Evolutionary conservation across 2,329 filamentous ascomycete genomes (phyloP), one percentile per base, ranked within the genome.

Genomic region (Cercospora zeae-maydis): DNA sequence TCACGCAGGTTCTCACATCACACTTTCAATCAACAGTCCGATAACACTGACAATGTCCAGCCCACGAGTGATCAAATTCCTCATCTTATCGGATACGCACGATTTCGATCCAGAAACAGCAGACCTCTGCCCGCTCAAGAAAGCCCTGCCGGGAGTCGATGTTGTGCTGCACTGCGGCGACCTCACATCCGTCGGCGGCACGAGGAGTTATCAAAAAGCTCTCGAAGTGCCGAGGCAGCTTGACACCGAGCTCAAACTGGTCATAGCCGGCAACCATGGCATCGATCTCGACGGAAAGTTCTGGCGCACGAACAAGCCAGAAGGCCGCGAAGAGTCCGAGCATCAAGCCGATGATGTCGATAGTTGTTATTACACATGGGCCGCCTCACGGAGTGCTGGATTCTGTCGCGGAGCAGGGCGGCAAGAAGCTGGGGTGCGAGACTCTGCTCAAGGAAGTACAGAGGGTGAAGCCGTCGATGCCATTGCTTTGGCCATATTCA

Each of bases 401-500:
- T 53, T 49, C 42, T n/a, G 30, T 53, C 27, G 36, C 33, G 11
- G 39, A 55, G 31, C 31, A 31, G 24, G 36, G 14, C 14, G 13
- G 39, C 10, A 33, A 62, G 31, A 21, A 45, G 37, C 5, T 52
- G 16, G 86, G 86, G 0, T 88, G 86, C 71, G 74, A 78, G 52
- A 78, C 82, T 67, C 74, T 88, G 2, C 74, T 82, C 0, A 74
- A 75, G 1, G 85, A 84, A 0, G 75, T 81, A 1, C 69, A 75
- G 53, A 75, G 83, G 11, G 81, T 78, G 14, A 76, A 75, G 55
- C 85, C 85, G 0, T 72, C 75, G 2, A 56, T 88, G 14, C 82
- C 82, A 87, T 70, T 83, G 83, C 63, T 88, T 86, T 69, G 84
- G 84, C 0, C 84, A 87, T 74, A 86, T 86, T 36, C 83, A 86